Evolutionary conservation across 1,284 basidiomycete species (phyloP).

Genomic region (Austroboletus novae-zelandiae): DNA sequence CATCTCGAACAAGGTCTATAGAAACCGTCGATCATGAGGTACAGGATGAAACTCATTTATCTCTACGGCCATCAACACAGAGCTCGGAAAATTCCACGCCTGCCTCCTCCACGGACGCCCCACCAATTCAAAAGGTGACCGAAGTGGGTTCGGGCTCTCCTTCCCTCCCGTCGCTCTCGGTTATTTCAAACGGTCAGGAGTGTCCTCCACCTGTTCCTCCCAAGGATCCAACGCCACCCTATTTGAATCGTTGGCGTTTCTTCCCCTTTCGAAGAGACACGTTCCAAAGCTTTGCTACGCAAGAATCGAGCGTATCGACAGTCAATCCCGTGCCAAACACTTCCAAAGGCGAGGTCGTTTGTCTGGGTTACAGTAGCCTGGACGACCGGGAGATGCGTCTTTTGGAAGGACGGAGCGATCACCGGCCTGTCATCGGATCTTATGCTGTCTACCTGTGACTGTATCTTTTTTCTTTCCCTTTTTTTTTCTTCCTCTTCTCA

Average conservation of each 20-base stretch:
- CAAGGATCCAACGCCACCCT: conserved; percentile 32
- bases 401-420: conserved; percentile 76
- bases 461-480: background rate
- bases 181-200: conserved; percentile 20
- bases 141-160: conserved; percentile 8
- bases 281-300: conserved; percentile 30
- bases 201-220: conserved; percentile 27
- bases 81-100: conserved; percentile 18
- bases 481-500: no score
- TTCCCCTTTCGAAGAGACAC: conserved; percentile 48
- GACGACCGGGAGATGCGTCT: conserved; percentile 75
- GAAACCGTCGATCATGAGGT: conserved; percentile 14
- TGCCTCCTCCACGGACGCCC: conserved; percentile 15
- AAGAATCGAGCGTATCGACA: conserved; percentile 25
- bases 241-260: conserved; percentile 54
- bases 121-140: conserved; percentile 1
- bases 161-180: conserved; percentile 5
- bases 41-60: conserved; percentile 3
- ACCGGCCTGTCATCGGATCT: conserved; percentile 75
- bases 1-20: conserved; percentile 14
- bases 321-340: conserved; percentile 32
- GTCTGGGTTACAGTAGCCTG: conserved; percentile 68
- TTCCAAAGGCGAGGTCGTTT: conserved; percentile 61
- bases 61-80: conserved; percentile 10
- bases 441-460: conserved; percentile 60